Base-by-base conservation (phyloP, 2,329 filamentous ascomycete genomes). In the Fusarium sororula region DNA sequence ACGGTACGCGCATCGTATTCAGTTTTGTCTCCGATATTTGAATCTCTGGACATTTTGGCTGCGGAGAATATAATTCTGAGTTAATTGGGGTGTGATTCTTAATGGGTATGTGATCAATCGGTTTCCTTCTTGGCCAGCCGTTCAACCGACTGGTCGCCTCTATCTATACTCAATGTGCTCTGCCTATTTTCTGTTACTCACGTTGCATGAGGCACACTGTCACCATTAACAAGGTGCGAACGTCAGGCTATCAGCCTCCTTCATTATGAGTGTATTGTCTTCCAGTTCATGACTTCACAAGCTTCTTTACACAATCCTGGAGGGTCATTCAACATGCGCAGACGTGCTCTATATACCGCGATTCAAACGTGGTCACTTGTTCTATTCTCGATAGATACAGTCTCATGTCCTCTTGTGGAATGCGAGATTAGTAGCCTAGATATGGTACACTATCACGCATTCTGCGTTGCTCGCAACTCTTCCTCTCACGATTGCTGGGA, bases 401-500 rank as follows among this genome's bases (percentile, higher is more conserved):
- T 17, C 20, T 17, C 10, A 8, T 17, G 3, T 6, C 20, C 7
- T 48, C 3, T 30, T 30, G 4, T 6, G 18, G 17, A 15, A 4
- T 30, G 1, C 11, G 7, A n/a, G 22, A 14, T 17, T 4, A 48
- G 14, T 22, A 30, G 11, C 8, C 14, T 2, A n/a, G 6, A 7
- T 3, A n/a, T n/a, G n/a, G n/a, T n/a, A n/a, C n/a, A n/a, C n/a
- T n/a, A n/a, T n/a, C n/a, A n/a, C n/a, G n/a, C n/a, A n/a, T n/a
- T n/a, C n/a, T n/a, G n/a, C n/a, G 10, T 48, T 48, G 10, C 45
- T 30, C 4, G 10, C 9, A 30, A 15, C 20, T n/a, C 5, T 48
- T 30, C 6, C 9, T 1, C 14, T 48, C 26, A 22, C 6, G 5
- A 0, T 12, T 22, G 3, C 20, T 30, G 6, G 4, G 9, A 13